Evolutionary conservation across 169 alveolate species (phyloP), one percentile per base, ranked within the genome.

Genomic region (Plasmodium blacklocki): DNA sequence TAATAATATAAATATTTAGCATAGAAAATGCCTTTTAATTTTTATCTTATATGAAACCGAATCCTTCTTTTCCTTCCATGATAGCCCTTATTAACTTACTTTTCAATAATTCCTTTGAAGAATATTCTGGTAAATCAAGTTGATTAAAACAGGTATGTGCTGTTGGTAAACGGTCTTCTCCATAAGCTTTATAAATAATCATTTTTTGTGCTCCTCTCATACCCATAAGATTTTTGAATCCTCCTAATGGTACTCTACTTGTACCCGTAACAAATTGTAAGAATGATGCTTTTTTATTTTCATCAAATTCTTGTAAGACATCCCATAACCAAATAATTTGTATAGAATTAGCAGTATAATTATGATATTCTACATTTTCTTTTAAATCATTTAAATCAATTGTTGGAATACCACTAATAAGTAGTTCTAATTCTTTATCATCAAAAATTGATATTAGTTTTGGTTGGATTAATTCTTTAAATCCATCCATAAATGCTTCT

Each of bases 71-170:
- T 62, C 99, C 99, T 88, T 98, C 99, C 92, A 95, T 93, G 62
- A 98, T 97, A 15, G 99, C 99, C 58, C 95, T 94, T 63, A 93
- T 92, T 49, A 97, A 89, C 88, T 98, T 97, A 74, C 97, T 97
- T 50, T 93, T 93, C 49, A 99, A 93, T 71, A 94, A 93, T 80
- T 98, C 99, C 91, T 97, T 98, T 66, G 97, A 91, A 9, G 99
- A 96, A 91, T 99, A 99, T 32, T 97, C 99, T 32, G 99, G 99
- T 49, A 99, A 93, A 88, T 99, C 99, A 29, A 99, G 95, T 94
- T 99, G 99, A 94, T 99, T 99, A 93, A 98, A 97, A 78, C 99
- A 98, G 12, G 99, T 99, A 92, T 99, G 99, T 3, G 99, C 99
- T 8, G 99, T 93, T 52, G 99, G 99, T 49, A 99, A 96, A 89